Conservation (phyloP, 176 grass and related monocot genomes). For the Zea luxurians region DNA sequence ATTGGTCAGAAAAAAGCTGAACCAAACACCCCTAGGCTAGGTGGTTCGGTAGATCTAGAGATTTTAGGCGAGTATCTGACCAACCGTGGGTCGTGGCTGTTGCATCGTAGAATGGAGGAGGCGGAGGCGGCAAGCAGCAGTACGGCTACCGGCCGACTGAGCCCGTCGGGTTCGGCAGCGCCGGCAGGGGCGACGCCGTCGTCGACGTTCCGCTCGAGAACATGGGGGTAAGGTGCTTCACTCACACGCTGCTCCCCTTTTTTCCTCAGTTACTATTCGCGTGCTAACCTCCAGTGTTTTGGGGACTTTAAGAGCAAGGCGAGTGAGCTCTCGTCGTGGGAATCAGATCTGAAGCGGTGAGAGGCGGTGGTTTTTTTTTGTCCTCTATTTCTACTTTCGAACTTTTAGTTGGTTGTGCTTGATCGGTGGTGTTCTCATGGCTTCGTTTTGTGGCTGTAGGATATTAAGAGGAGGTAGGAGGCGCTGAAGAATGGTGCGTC, state of each 20-base stretch:
- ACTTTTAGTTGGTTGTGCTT: background rate
- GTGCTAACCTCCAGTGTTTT: conserved; percentile 27
- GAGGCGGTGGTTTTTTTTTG: conserved; percentile 59
- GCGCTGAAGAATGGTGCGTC: conserved; percentile 64
- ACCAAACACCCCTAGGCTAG: no score
- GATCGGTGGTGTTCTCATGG: conserved; percentile 19
- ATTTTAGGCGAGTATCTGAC: background rate
- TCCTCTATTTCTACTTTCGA: background rate
- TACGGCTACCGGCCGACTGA: conserved; percentile 62
- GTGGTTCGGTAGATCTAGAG: conserved; percentile 33
- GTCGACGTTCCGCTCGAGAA: conserved; percentile 72
- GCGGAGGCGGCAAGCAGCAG: conserved; percentile 44
- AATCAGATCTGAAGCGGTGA: conserved; percentile 67
- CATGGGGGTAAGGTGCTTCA: conserved; percentile 51
- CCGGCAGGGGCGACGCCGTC: conserved; percentile 56
- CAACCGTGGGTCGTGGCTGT: background rate
- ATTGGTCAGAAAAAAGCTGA: no score
- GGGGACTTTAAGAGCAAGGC: conserved; percentile 64
- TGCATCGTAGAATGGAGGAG: conserved; percentile 56
- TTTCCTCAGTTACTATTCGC: background rate
- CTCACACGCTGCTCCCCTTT: background rate
- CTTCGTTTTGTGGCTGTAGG: conserved; percentile 41
- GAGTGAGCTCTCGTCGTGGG: conserved; percentile 78
- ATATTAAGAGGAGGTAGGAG: conserved; percentile 83
- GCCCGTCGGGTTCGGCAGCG: conserved; percentile 52